Conservation (phyloP, 371 early-diverging fungal genomes). For the Amoeboaphelidium protococcarum region DNA sequence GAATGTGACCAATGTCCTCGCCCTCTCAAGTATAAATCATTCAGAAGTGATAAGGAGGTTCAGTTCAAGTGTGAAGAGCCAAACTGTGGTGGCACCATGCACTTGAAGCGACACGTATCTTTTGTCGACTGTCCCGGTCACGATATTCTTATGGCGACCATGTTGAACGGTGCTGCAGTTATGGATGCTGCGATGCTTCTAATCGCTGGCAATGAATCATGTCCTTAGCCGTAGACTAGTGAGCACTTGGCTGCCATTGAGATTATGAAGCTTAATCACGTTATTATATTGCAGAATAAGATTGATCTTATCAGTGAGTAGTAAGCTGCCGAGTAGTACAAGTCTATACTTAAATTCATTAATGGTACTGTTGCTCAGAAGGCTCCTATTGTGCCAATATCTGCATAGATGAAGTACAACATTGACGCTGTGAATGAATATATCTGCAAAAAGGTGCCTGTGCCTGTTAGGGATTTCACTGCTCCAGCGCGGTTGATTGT, state of each 20-base stretch:
- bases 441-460: conserved; percentile 92
- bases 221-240: conserved; percentile 99
- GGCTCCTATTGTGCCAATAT: conserved; percentile 97
- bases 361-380: conserved; percentile 85
- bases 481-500: conserved; percentile 87
- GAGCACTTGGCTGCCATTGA: conserved; percentile 99
- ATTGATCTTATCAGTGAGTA: conserved; percentile 93
- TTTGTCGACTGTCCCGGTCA: conserved; percentile 99
- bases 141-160: conserved; percentile 99
- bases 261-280: conserved; percentile 94
- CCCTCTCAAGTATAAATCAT: conserved; percentile 84
- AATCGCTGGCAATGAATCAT: conserved; percentile 98
- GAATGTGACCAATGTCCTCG: conserved; percentile 91
- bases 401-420: conserved; percentile 97
- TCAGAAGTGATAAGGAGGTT: conserved; percentile 52
- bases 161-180: conserved; percentile 99
- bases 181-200: conserved; percentile 99
- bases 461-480: conserved; percentile 82
- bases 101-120: conserved; percentile 80
- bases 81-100: conserved; percentile 68
- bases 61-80: conserved; percentile 70
- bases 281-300: conserved; percentile 99
- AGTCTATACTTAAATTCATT: conserved; percentile 81
- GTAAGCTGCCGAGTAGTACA: conserved; percentile 81
- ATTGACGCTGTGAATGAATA: conserved; percentile 98